Base-by-base conservation (phyloP, 495 filamentous ascomycete genomes). In the Tuber calosporum region DNA sequence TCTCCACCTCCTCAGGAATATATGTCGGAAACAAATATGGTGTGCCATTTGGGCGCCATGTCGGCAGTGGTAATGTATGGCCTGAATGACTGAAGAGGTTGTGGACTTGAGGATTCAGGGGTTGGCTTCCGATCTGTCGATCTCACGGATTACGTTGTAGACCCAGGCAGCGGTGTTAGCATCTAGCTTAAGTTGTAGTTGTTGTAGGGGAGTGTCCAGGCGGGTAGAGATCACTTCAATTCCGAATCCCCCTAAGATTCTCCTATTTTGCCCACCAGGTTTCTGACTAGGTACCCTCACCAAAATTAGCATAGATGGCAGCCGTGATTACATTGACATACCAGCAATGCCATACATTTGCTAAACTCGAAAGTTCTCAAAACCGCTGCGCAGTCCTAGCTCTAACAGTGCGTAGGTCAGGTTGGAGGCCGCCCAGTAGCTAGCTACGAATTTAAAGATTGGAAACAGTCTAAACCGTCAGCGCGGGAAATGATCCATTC, bases 251-350 rank as follows among this genome's bases (percentile, higher is more conserved):
- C 89, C 85, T 26, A 88, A 88, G 66, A 97, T 88, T 77, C 92
- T 39, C 95, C 95, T 30, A 98, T 84, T 84, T 99, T 99, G n/a
- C 95, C 95, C 53, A 96, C 96, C 6, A 99, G 86, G 84, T 94
- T 97, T 43, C 95, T 87, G 66, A 99, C 79, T 81, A 43, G 26
- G 26, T 36, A 41, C 26, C 15, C 34, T n/a, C 34, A 38, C 15
- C 9, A 38, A n/a, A 69, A 38, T 41, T 11, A 41, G 38, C 6
- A 41, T 48, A 40, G 34, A 62, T 36, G 26, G 22, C 6, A 38
- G 58, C n/a, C 11, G 13, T 6, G 41, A 43, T 6, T 30, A 11
- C 26, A 34, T 17, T 0, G 53, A 62, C 53, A 20, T 48, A n/a
- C n/a, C n/a, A n/a, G n/a, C n/a, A 53, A 53, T 53, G 22, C 8